phyloP scores from a whole-genome alignment of 1,139 yeast species.

The Hyphopichia pseudoburtonii region DNA sequence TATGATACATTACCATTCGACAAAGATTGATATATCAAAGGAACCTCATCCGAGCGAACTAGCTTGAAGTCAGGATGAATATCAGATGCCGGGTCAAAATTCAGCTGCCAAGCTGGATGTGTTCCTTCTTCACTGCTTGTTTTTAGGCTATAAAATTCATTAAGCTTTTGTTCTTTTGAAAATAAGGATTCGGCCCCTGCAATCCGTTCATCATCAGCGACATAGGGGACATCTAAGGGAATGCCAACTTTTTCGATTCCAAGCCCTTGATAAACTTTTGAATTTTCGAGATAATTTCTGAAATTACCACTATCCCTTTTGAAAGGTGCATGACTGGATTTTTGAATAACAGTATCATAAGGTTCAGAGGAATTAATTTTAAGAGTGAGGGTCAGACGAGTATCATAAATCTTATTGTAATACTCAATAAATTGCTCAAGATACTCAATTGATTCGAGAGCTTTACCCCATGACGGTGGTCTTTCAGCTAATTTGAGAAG shows the following conservation, averaged over 20 bases:
- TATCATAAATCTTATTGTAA: constrained; percentile 3
- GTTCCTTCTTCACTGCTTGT: not conserved
- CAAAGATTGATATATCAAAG: no score
- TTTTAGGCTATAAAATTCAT: not conserved
- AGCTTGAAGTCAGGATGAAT: not conserved
- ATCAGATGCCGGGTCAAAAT: not conserved
- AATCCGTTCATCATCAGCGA: no score
- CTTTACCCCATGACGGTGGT: not conserved
- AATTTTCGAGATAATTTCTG: not conserved
- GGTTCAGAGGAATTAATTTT: not conserved
- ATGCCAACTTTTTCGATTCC: not conserved
- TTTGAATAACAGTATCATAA: not conserved
- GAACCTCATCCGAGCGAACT: no score
- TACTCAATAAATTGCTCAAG: not conserved
- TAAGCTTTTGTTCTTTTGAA: not conserved
- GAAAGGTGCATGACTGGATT: not conserved
- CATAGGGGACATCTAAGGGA: no score
- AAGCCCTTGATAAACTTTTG: no score
- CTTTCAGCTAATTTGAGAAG: not conserved
- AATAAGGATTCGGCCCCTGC: no score
- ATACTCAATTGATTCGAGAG: not conserved
- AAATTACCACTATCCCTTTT: not conserved
- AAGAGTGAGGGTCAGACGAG: not conserved
- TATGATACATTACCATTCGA: no score
- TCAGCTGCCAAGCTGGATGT: constrained; percentile 3